phyloP scores from a whole-genome alignment of 148 eudicot genomes.

The Spergularia marina region DNA sequence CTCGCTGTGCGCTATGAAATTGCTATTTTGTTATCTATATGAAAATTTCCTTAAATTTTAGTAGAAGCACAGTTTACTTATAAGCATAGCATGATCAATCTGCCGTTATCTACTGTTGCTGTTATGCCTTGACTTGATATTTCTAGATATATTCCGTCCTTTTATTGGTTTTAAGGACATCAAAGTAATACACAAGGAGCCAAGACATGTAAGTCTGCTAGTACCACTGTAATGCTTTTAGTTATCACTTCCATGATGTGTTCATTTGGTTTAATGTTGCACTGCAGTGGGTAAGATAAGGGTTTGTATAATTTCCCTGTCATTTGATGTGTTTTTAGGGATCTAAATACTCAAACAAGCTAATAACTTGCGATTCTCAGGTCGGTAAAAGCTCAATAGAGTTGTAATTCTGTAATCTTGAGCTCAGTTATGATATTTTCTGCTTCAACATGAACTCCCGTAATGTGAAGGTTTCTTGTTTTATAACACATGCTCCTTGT shows the following conservation, averaged over 20 bases:
- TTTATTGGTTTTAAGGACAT: constrained; percentile 90
- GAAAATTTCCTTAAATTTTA: background rate
- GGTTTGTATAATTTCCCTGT: background rate
- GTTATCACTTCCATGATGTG: background rate
- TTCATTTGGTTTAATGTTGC: background rate
- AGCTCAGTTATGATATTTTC: background rate
- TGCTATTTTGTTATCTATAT: background rate
- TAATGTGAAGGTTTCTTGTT: background rate
- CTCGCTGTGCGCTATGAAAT: background rate
- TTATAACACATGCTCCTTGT: background rate
- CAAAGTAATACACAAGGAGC: constrained; percentile 91
- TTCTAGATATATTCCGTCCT: constrained; percentile 89
- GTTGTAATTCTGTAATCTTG: background rate
- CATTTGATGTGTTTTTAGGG: constrained; percentile 5
- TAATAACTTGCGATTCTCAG: background rate
- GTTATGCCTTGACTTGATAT: constrained; percentile 48
- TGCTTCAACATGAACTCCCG: background rate
- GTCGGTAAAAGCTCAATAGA: background rate
- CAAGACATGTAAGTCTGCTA: constrained; percentile 69
- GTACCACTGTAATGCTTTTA: background rate
- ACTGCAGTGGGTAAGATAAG: background rate
- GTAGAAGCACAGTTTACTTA: background rate
- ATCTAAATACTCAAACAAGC: background rate
- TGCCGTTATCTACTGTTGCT: background rate
- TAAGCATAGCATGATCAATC: background rate